Evolutionary conservation across 2,329 filamentous ascomycete genomes (phyloP), one percentile per base, ranked within the genome.

Genomic region (Trematosphaeria pertusa): DNA sequence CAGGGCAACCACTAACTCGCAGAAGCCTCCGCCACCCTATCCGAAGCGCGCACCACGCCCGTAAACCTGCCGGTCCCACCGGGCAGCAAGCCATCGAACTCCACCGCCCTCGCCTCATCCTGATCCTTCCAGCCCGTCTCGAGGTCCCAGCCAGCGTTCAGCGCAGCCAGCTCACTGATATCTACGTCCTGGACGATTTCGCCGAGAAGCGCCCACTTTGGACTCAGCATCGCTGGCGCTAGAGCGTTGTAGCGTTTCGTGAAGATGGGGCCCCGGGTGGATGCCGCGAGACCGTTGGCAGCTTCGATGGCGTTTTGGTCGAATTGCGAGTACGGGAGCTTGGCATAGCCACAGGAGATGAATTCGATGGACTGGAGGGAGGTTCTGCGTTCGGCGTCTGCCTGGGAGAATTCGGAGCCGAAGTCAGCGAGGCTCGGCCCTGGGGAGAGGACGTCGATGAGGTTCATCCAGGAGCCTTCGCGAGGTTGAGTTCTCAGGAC

Each of bases 341-440:
- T 65, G 24, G 78, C 81, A 57, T 87, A 87, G 39, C 85, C 85
- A 60, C 84, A 87, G 0, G 83, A 86, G 22, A 78, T 78, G 67
- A 87, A 79, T 1, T 76, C 73, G 21, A 87, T 67, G 11, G 64
- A 63, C 43, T 63, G 53, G 2, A 81, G 62, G 17, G 62, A 62
- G 3, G 73, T 73, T 2, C n/a, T 37, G 28, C 55, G 58, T 15
- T 51, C 56, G 30, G 45, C 44, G 18, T 64, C 52, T 7, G 65
- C 61, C 53, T 66, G 62, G 30, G 71, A 72, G 40, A 65, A 61
- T 6, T 60, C 51, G 18, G 71, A 65, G 11, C 73, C 68, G 28
- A 77, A 73, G 48, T 76, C 71, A 32, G 61, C 61, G 22, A 80
- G 65, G 12, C 73, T 77, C 2, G 59, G 63, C 11, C 78, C 76